Base-by-base conservation (phyloP, 805 yeast genomes). In the Lipomyces kockii region DNA sequence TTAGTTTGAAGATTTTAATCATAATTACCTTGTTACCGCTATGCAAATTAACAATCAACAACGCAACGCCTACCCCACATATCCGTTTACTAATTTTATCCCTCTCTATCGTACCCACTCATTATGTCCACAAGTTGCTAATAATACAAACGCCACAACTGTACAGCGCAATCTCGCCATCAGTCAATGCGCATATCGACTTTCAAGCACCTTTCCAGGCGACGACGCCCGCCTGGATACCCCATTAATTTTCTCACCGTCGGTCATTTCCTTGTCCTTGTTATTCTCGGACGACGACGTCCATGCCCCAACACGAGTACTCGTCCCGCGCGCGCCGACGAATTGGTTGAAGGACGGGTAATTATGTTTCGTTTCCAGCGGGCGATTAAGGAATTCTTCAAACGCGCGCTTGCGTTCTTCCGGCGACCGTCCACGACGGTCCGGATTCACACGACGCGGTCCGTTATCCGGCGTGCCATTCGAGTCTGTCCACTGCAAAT, bases 211-310 rank as follows among this genome's bases (percentile, higher is more conserved):
- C 49, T 43, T 43, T 8, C 20, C 49, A 43, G 22, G 22, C 11
- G 22, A 6, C 49, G 49, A n/a, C 11, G 17, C 12, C 17, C 11
- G 49, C 3, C 22, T 11, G 11, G 49, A 43, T n/a, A n/a, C 49
- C 32, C 6, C 32, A 4, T 5, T 29, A 29, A 29, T 29, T 29
- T 29, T 29, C 43, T 14, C 43, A 37, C 43, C 0, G 1, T 43
- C 49, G 20, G 49, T 43, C 9, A 25, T 11, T 22, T 8, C 49
- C 49, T 17, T 11, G 49, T 8, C 49, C 49, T 17, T 43, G 49
- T 43, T n/a, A n/a, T 43, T 43, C 49, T 43, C 49, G 22, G 49
- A 43, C 49, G 49, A 43, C 9, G 49, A n/a, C 49, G 49, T n/a
- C 49, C 49, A 43, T 43, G 49, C 9, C 2, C 49, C 49, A n/a